Base-by-base conservation (phyloP, 495 filamentous ascomycete genomes). In the Durotheca rogersii region DNA sequence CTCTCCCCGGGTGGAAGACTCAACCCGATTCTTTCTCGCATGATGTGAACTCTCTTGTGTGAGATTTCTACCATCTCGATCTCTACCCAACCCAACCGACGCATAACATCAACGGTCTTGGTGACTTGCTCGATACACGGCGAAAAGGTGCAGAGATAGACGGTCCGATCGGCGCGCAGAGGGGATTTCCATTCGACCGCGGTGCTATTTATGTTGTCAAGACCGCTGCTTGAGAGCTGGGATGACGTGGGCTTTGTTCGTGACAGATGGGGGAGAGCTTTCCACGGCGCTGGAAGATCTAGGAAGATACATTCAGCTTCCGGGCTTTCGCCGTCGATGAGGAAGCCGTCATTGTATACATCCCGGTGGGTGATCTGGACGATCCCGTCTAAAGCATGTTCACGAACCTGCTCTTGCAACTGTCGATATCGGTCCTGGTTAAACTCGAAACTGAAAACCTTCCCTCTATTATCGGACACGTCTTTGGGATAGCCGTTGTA, bases 111-210 rank as follows among this genome's bases (percentile, higher is more conserved):
- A 40, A 95, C 81, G 0, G 94, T 96, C 29, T 81, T 79, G 21
- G 86, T 86, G 6, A 91, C 91, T 67, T 98, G 93, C 69, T 98
- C 93, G 59, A 98, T 90, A 66, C 93, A 98, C 0, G 93, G 93
- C 6, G 86, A 90, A 72, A 98, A 98, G 2, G 91, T 92, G 69
- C 93, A 98, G 51, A 98, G 72, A 51, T 89, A 77, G 14, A 81
- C 79, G 1, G 88, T 70, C 19, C 77, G 70, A 4, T 72, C 72
- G 0, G 87, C 82, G 51, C 90, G 82, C 3, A 98, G 77, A 0
- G 89, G 83, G 0, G 88, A 88, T 16, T 70, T 65, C 71, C 78
- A 82, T 31, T 58, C 47, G 0, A 50, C 33, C 7, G 27, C 47
- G 7, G 37, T 16, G 27, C 37, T 40, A 11, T 56, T 42, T 27